A percentile compares a stretch with the other conserved stretches of the same genome.
Conservation (phyloP, 176 grass and related monocot species). For the Rhynchospora pubera region DNA sequence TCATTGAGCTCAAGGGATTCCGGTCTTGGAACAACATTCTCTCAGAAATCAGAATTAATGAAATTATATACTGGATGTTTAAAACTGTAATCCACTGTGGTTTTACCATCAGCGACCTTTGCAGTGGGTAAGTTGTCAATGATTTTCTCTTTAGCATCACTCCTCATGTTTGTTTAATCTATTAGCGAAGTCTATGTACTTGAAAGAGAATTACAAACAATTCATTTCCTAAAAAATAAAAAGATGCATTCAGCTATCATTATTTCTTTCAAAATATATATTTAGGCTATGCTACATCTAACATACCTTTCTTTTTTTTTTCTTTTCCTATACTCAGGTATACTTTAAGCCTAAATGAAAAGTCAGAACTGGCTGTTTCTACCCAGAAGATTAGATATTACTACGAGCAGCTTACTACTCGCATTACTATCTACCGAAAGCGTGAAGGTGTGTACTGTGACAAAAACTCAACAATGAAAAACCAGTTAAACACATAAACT, state of each 20-base stretch:
- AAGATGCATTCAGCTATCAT: neutral
- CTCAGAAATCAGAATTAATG: slow-evolving; percentile 3
- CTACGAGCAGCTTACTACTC: neutral
- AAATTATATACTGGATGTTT: slow-evolving; percentile 1
- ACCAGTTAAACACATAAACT: neutral
- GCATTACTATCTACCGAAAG: slow-evolving; percentile 1
- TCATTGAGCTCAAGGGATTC: neutral
- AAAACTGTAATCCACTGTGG: slow-evolving; percentile 15
- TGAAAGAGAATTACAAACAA: neutral
- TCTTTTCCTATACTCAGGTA: neutral
- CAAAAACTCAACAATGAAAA: neutral
- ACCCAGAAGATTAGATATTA: neutral
- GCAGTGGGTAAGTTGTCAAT: neutral
- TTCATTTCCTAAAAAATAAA: neutral
- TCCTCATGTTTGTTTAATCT: neutral
- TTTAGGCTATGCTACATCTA: neutral
- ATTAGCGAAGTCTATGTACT: neutral
- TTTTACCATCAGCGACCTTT: slow-evolving; percentile 11
- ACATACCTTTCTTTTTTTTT: neutral
- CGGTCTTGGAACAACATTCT: slow-evolving; percentile 6
- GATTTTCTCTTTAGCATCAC: neutral
- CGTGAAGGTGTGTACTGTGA: neutral
- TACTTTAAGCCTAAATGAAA: slow-evolving; percentile 6
- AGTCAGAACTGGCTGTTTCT: neutral
- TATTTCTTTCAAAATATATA: neutral